Percentiles rank a stretch among this genome's conserved stretches.
Conservation (phyloP, 2,329 filamentous ascomycete species). For the Thielaviopsis populi region DNA sequence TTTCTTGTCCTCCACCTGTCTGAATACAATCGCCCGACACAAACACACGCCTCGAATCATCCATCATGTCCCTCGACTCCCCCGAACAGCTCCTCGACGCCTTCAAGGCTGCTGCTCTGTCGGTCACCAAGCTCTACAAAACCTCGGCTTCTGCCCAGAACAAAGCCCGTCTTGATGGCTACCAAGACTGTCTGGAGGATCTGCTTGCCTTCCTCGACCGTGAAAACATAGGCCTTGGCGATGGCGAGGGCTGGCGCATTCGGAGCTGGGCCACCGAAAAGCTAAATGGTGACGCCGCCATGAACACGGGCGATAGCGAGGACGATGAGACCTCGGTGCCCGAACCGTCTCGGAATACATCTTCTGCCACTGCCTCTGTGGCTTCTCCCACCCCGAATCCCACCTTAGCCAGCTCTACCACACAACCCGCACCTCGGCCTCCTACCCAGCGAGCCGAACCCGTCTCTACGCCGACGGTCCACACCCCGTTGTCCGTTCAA, state of each 20-base stretch:
- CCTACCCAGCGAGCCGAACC: conserved; percentile 19
- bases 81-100: conserved; percentile 63
- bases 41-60: conserved; percentile 17
- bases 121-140: conserved; percentile 93
- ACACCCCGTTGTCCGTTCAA: neutral
- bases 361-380: conserved; percentile 9
- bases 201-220: conserved; percentile 73
- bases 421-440: conserved; percentile 20
- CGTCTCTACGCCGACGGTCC: neutral
- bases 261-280: conserved; percentile 54
- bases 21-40: neutral
- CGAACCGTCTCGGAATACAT: conserved; percentile 1
- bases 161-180: conserved; percentile 63
- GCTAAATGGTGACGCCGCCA: conserved; percentile 44
- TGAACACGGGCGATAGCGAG: conserved; percentile 47
- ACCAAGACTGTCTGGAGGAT: conserved; percentile 88
- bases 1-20: neutral
- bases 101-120: conserved; percentile 84
- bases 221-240: conserved; percentile 59
- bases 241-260: conserved; percentile 58
- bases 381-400: conserved; percentile 19
- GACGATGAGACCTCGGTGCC: conserved; percentile 45
- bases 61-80: conserved; percentile 24
- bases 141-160: conserved; percentile 66
- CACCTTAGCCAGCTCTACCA: neutral